phyloP scores from a whole-genome alignment of 768 basidiomycete species.

The Pulveroboletus ravenelii region DNA sequence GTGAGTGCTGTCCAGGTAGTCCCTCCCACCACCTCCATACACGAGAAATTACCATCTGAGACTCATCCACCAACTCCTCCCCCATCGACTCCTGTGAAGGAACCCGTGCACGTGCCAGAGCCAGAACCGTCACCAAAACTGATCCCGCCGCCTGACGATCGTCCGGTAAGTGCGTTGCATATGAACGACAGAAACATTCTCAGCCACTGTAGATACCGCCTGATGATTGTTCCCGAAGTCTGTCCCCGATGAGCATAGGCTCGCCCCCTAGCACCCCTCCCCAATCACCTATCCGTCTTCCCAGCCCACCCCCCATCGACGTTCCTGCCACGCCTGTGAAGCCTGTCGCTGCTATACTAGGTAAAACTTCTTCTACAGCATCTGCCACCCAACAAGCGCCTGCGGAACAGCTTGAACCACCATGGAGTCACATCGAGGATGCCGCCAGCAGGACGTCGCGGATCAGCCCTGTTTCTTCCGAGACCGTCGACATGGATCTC shows the following conservation, averaged over 20 bases:
- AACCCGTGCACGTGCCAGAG: slow-evolving; percentile 2
- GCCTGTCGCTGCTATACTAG: slow-evolving; percentile 2
- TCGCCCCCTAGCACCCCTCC: slow-evolving; percentile 40
- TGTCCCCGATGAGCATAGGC: slow-evolving; percentile 61
- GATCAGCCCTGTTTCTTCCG: slow-evolving; percentile 31
- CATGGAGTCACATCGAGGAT: slow-evolving; percentile 23
- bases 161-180: slow-evolving; percentile 18
- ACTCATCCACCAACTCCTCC: slow-evolving; percentile 3
- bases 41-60: slow-evolving; percentile 2
- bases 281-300: slow-evolving; percentile 15
- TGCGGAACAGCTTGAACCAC: slow-evolving; percentile 11
- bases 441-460: slow-evolving; percentile 24
- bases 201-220: slow-evolving; percentile 28
- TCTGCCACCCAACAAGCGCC: slow-evolving; percentile 17
- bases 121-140: slow-evolving; percentile 9
- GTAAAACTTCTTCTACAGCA: slow-evolving; percentile 10
- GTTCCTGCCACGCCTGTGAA: slow-evolving; percentile 5
- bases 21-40: slow-evolving; percentile 17
- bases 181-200: slow-evolving; percentile 11
- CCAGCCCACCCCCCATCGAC: slow-evolving; percentile 1
- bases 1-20: slow-evolving; percentile 38
- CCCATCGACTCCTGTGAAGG: slow-evolving; percentile 13
- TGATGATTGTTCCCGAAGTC: slow-evolving; percentile 39
- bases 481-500: slow-evolving; percentile 33
- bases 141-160: slow-evolving; percentile 15